Conservation (phyloP, 805 yeast genomes). For the Brettanomyces anomalus region DNA sequence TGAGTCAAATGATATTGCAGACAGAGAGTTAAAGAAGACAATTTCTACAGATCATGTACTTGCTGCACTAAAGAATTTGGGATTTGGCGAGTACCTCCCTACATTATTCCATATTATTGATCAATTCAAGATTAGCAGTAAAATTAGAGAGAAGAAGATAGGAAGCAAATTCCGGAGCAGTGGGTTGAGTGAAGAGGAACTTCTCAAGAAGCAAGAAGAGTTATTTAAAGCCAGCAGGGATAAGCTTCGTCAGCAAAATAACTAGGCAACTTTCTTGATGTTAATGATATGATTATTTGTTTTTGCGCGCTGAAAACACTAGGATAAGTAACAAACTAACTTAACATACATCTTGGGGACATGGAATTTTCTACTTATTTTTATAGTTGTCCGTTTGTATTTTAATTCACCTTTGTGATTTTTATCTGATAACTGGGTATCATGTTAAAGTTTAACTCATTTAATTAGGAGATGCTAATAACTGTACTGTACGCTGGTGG, state of each 20-base stretch:
- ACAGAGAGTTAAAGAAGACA: conserved; percentile 90
- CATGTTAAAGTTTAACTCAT: too few relatives aligned
- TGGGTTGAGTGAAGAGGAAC: conserved; percentile 87
- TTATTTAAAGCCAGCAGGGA: conserved; percentile 52
- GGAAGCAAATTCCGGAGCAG: conserved; percentile 89
- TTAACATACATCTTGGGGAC: too few relatives aligned
- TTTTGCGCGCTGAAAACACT: neutral
- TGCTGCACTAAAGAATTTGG: conserved; percentile 79
- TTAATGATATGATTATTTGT: neutral
- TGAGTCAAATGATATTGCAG: conserved; percentile 93
- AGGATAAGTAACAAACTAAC: too few relatives aligned
- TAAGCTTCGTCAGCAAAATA: conserved; percentile 21
- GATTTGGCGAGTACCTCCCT: conserved; percentile 77
- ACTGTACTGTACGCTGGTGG: neutral
- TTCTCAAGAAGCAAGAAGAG: conserved; percentile 86
- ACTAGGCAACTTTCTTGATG: neutral
- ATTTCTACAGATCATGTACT: conserved; percentile 95
- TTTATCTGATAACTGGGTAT: too few relatives aligned
- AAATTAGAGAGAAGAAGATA: conserved; percentile 74
- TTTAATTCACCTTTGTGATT: too few relatives aligned
- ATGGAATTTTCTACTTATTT: too few relatives aligned
- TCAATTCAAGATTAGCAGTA: conserved; percentile 82
- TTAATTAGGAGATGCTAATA: neutral
- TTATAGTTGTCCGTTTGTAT: too few relatives aligned
- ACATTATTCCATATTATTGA: conserved; percentile 69